Evolutionary conservation across 495 filamentous ascomycete species (phyloP).

Genomic region (Cudoniella acicularis): DNA sequence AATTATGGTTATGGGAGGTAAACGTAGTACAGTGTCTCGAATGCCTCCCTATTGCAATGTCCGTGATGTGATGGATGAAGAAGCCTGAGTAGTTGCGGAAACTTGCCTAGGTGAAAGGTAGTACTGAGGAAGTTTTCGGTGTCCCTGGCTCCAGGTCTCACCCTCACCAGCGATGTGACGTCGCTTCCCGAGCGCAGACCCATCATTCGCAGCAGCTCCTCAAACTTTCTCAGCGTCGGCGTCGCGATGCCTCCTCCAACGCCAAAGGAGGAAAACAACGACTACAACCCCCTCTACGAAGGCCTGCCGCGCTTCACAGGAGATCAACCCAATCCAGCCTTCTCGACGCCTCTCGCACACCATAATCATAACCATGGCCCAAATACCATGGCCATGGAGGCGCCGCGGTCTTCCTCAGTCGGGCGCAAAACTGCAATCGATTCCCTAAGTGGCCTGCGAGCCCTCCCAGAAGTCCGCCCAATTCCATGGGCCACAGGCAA

Average conservation of each 20-base stretch:
- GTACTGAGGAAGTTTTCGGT: no score
- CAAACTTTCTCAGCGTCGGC: neutral
- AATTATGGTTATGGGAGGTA: no score
- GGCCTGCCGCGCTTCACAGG: neutral
- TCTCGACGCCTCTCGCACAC: neutral
- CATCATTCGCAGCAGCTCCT: neutral
- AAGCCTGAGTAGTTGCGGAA: no score
- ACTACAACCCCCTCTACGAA: neutral
- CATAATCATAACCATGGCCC: no score
- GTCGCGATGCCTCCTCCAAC: neutral
- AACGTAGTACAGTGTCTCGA: no score
- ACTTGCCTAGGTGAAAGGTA: no score
- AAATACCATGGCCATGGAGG: no score
- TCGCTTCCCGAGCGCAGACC: neutral
- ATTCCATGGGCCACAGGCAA: constrained; percentile 21
- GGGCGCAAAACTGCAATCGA: neutral
- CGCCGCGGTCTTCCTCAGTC: neutral
- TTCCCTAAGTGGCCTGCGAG: constrained; percentile 2
- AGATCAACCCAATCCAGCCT: neutral
- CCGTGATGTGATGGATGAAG: no score
- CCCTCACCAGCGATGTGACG: no score
- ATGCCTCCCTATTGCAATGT: no score
- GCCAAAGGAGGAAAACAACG: neutral
- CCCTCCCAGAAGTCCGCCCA: constrained; percentile 16
- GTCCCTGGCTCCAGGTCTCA: no score